Base-by-base conservation (phyloP, 331 rosid genomes). In the Malus hybrid region DNA sequence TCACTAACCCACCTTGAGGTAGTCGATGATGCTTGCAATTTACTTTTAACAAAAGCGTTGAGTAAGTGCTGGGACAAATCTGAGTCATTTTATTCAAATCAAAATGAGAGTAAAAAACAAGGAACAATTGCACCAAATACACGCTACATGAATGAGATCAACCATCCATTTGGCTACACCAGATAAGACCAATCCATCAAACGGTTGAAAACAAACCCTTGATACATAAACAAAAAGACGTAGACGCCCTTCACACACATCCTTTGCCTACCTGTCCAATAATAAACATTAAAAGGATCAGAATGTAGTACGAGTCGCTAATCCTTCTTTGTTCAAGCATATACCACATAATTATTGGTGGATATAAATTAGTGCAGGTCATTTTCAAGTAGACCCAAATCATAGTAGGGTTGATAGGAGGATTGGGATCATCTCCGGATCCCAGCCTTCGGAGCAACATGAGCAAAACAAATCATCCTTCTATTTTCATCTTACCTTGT, bases 261-360 rank as follows among this genome's bases (percentile, higher is more conserved):
- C 33, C n/a, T 10, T 22, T 7, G 7, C 82, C 85, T 30, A 16
- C 82, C 85, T 82, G 76, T 46, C 48, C 55, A 67, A 48, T 42
- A 71, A 46, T 3, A 33, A 48, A 57, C 2, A 16, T 4, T 26
- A 32, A 29, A 29, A n/a, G 30, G 22, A 42, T 12, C 7, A 9
- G 16, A 58, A 30, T 20, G 22, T 29, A 16, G 16, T 15, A 61
- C 3, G 66, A 61, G 34, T 61, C 15, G 2, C 10, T 10, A 10
- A n/a, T 11, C 63, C 29, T 61, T 15, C 66, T 61, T 61, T 26
- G 34, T 61, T 58, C 20, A 20, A 22, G 46, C 1, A 9, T 39
- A 13, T 48, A 14, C 2, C 18, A 2, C 9, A 15, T 39, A 50
- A 50, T 15, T 50, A 50, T 6, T 50, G 18, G 7, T 6, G 6